Evolutionary conservation across 2,329 filamentous ascomycete genomes (phyloP), one percentile per base, ranked within the genome.

Genomic region (Arthroderma sp.): DNA sequence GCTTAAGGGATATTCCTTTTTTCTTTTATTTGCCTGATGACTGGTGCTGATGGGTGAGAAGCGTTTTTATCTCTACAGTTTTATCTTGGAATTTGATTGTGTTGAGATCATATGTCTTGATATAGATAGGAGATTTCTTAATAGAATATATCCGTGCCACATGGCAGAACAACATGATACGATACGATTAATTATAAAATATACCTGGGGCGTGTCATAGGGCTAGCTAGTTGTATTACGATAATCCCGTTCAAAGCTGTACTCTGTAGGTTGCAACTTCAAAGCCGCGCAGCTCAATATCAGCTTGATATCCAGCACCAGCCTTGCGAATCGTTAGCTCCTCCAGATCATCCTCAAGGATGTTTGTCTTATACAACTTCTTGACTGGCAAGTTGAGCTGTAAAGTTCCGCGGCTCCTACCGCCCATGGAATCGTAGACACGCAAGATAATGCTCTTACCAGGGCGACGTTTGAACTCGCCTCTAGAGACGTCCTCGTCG

Each of bases 401-500:
- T 55, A 95, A 77, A 1, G 70, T 77, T 2, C 83, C 88, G 50
- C 80, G 77, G 49, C 78, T 80, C 56, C 78, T 81, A 0, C 91
- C 91, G 38, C 91, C 91, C 36, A 96, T 67, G 48, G 82, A 82
- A 61, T 98, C 91, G 59, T 93, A 98, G 15, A 95, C 72, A 1
- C 91, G 75, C 47, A 95, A 53, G 48, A 98, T 81, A 39, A 96
- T 74, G 59, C 84, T 93, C 61, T 77, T 76, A 0, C 85, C 87
- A 53, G 77, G 75, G 46, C 83, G 77, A 52, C 70, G 70, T 3
- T 76, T 74, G 30, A 89, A 65, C 32, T 75, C 74, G 22, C 76
- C 75, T 3, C 72, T 55, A 2, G 64, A 66, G 6, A 71, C 75
- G 53, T 87, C 84, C 56, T 82, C 80, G 52, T 89, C 84, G 55